These are phyloP conservation scores for Tinospora cordifolia DNA, from an alignment of 164 flowering plant genomes.

Conservation along the genomic window DNA sequence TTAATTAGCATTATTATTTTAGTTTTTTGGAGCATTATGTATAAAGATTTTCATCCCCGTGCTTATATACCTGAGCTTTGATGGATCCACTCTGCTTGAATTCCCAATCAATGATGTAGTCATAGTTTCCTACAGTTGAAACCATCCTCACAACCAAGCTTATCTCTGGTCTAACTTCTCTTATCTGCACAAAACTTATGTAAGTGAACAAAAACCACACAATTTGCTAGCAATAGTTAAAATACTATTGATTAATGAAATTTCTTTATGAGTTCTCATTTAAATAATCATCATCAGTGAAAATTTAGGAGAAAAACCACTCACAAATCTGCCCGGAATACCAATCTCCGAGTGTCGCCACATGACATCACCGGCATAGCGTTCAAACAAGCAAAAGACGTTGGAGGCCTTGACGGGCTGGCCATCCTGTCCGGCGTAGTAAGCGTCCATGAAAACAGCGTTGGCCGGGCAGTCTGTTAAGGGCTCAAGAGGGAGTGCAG, in stretches of 20 bases:
- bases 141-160: conserved; percentile 54
- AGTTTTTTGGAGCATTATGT: too few relatives aligned
- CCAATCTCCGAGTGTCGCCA: conserved; percentile 60
- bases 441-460: conserved; percentile 46
- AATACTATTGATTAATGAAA: too few relatives aligned
- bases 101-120: conserved; percentile 59
- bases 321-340: conserved; percentile 36
- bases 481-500: conserved; percentile 41
- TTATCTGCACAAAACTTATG: conserved; percentile 28
- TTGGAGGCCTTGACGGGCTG: conserved; percentile 27
- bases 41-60: too few relatives aligned
- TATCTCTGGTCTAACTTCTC: conserved; percentile 38
- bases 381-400: conserved; percentile 48
- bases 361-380: conserved; percentile 44
- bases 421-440: conserved; percentile 32
- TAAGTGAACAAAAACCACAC: neutral
- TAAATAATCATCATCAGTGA: neutral
- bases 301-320: neutral
- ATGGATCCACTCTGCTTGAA: conserved; percentile 53
- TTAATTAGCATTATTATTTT: too few relatives aligned
- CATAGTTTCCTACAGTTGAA: conserved; percentile 55
- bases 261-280: neutral
- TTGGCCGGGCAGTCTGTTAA: conserved; percentile 42
- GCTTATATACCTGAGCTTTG: conserved; percentile 43
- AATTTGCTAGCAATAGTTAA: too few relatives aligned